Conservation (phyloP, 805 yeast species). For the Cyberlindnera japonica region DNA sequence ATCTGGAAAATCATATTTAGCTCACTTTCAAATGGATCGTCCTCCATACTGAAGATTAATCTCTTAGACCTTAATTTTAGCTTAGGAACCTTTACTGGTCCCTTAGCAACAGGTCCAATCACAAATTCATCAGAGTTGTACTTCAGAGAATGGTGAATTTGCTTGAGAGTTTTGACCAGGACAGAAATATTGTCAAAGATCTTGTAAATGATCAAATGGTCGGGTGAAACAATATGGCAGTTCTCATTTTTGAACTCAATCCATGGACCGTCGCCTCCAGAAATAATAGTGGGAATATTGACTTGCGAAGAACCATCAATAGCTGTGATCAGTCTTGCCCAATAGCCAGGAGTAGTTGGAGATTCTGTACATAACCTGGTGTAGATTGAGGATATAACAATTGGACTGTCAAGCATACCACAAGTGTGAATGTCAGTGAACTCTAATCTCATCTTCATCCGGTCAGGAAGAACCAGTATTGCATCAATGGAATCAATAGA, state of each 20-base stretch:
- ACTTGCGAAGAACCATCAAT: conserved; percentile 31
- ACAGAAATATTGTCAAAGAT: conserved; percentile 78
- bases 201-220: conserved; percentile 68
- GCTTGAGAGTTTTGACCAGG: conserved; percentile 60
- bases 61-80: conserved; percentile 52
- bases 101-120: conserved; percentile 37
- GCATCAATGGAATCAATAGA: conserved; percentile 24
- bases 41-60: conserved; percentile 67
- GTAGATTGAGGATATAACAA: conserved; percentile 30
- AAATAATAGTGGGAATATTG: conserved; percentile 30
- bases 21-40: conserved; percentile 85
- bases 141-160: conserved; percentile 48
- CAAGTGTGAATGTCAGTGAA: conserved; percentile 27
- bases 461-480: conserved; percentile 41
- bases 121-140: conserved; percentile 36
- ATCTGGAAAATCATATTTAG: conserved; percentile 60
- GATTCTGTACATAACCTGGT: conserved; percentile 49
- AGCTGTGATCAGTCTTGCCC: conserved; percentile 47
- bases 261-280: conserved; percentile 30
- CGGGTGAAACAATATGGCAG: conserved; percentile 60
- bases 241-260: conserved; percentile 37
- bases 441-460: conserved; percentile 47
- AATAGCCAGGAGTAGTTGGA: conserved; percentile 41
- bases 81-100: conserved; percentile 50
- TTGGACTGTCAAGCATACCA: conserved; percentile 21